These are phyloP conservation scores for Ganoderma boninense DNA, from an alignment of 1,284 basidiomycete species.

Conservation along the genomic window DNA sequence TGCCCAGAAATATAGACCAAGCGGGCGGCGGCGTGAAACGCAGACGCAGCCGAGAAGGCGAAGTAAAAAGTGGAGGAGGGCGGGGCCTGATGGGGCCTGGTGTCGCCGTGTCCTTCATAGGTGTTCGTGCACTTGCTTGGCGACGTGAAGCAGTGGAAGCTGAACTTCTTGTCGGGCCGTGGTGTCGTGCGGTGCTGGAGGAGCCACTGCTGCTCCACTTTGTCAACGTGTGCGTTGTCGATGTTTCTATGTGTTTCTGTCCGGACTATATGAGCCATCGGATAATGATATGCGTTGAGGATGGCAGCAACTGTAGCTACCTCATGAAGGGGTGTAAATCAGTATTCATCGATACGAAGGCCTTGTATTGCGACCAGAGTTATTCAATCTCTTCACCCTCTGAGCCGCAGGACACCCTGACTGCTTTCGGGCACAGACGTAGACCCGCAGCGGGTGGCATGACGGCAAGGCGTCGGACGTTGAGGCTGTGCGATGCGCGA, in stretches of 20 bases:
- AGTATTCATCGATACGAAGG: too few species aligned
- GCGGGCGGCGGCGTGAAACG: conserved; percentile 23
- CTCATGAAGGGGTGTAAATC: too few species aligned
- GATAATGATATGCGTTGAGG: conserved; percentile 29
- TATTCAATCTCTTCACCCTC: too few species aligned
- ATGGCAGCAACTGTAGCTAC: not conserved
- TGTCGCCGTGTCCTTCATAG: conserved; percentile 12
- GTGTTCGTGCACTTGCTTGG: conserved; percentile 12
- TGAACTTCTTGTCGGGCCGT: conserved; percentile 59
- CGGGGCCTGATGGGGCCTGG: conserved; percentile 12
- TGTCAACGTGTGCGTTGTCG: not conserved
- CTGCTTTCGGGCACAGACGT: too few species aligned
- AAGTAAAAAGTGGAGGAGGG: not conserved
- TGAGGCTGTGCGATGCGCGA: not conserved
- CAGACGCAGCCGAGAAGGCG: not conserved
- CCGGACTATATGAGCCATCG: too few species aligned
- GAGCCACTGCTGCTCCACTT: not conserved
- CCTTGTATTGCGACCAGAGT: too few species aligned
- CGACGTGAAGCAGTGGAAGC: conserved; percentile 48
- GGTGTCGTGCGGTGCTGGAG: conserved; percentile 43
- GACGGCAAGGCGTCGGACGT: too few species aligned
- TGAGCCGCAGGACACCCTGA: not conserved
- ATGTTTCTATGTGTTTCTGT: not conserved
- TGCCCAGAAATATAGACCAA: too few species aligned
- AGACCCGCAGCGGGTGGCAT: too few species aligned